Evolutionary conservation across 2,329 filamentous ascomycete genomes (phyloP), one percentile per base, ranked within the genome.

Genomic region (Diaporthe aspalathi): DNA sequence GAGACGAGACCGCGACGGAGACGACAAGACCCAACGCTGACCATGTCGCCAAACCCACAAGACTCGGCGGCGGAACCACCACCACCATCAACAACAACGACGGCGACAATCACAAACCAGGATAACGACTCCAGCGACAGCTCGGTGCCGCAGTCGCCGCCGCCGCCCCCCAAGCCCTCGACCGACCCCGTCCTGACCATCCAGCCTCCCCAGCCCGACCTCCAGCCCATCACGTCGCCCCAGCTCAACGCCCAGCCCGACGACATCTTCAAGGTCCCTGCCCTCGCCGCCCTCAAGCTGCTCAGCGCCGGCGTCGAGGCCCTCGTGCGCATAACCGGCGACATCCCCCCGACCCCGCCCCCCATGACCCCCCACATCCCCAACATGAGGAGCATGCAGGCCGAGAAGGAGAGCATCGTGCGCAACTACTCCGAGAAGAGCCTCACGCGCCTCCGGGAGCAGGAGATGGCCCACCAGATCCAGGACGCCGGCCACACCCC

Each of bases 341-440:
- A 97, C 77, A 86, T 96, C 16, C 93, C 93, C 27, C 92, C 92
- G 20, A 96, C 92, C n/a, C 93, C 92, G 69, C 92, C 92, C 6
- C 87, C 91, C 2, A 87, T 86, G 67, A 87, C 86, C 29, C 89
- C 89, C 0, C 87, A 86, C 2, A 87, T 90, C n/a, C 90, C 92
- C 27, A 85, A 90, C 78, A 89, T 91, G 88, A 85, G 84, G 73
- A 87, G 85, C 38, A 88, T 91, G 84, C 87, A 90, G 76, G 85
- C 84, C 29, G 90, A 91, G 77, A 91, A 91, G 78, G 86, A 87
- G 70, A 87, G 84, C 66, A 89, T 91, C 70, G 86, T 86, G 71
- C 84, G 89, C 50, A 87, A 86, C 68, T 85, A 88, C 76, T 90
- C 88, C 54, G 87, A 86, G 73, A 87, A 83, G 78, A 89, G 83